phyloP scores from a whole-genome alignment of 2,329 filamentous ascomycete species.

The Cercospora brassicicola region DNA sequence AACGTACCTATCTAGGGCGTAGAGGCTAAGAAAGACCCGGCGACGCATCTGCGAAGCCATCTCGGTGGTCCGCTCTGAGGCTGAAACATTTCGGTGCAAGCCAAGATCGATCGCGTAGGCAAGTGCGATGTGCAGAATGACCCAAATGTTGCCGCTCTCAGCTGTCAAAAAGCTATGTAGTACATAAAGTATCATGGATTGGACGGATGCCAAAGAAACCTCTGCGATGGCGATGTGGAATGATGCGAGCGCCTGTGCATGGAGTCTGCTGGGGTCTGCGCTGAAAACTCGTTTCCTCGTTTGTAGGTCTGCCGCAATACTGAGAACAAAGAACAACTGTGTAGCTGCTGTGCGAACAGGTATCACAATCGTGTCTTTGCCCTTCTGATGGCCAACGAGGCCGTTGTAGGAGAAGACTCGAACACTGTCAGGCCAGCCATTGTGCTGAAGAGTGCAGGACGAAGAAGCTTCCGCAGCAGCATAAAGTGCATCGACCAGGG shows the following conservation, averaged over 20 bases:
- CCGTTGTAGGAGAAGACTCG: not conserved
- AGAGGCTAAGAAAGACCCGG: constrained; percentile 5
- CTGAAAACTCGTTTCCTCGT: not conserved
- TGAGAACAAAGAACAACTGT: constrained; percentile 5
- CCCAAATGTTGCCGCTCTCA: constrained; percentile 4
- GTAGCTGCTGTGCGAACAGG: not conserved
- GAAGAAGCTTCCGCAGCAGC: not conserved
- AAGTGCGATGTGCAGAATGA: constrained; percentile 6
- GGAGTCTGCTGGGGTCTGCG: not conserved
- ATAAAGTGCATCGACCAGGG: constrained; percentile 8
- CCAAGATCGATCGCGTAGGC: constrained; percentile 11
- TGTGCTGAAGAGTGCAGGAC: not conserved
- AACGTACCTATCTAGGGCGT: constrained; percentile 10
- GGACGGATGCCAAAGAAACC: constrained; percentile 2
- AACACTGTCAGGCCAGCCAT: not conserved
- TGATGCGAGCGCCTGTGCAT: not conserved
- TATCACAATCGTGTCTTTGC: not conserved
- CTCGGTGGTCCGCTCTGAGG: not conserved
- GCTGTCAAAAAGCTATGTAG: constrained; percentile 8
- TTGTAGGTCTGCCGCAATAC: constrained; percentile 3
- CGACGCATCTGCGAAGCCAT: constrained; percentile 4
- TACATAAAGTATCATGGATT: not conserved
- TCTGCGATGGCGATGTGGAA: constrained; percentile 2
- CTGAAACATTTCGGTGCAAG: not conserved
- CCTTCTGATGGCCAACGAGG: not conserved